Conservation (phyloP, 331 rosid genomes). For the Acacia pycnantha region DNA sequence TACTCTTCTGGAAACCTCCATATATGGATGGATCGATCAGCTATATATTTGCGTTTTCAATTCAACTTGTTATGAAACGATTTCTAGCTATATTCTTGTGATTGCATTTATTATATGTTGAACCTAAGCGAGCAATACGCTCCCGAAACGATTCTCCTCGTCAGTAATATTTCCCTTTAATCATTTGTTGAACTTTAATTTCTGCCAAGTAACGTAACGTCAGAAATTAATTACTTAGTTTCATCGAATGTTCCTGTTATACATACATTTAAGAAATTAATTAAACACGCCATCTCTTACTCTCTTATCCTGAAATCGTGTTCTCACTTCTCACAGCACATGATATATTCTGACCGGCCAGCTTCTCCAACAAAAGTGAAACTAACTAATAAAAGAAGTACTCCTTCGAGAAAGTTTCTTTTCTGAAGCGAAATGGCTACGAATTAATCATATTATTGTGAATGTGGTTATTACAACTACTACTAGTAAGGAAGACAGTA, state of each 20-base stretch:
- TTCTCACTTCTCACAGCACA: background rate
- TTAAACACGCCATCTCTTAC: background rate
- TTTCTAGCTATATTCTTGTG: conserved; percentile 36
- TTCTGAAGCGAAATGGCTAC: background rate
- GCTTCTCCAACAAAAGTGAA: background rate
- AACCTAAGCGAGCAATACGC: conserved; percentile 21
- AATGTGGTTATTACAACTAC: background rate
- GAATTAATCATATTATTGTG: background rate
- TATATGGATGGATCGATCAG: background rate
- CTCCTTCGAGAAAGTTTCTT: background rate
- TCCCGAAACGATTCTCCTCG: conserved; percentile 13
- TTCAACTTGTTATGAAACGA: conserved; percentile 19
- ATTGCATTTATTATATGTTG: conserved; percentile 43
- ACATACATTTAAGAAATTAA: conserved; percentile 15
- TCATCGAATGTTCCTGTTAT: conserved; percentile 15
- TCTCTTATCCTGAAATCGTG: conserved; percentile 1
- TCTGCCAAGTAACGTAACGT: background rate
- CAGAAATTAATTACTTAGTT: background rate
- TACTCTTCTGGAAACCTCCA: conserved; percentile 31
- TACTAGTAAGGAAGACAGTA: too few species aligned
- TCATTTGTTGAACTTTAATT: background rate
- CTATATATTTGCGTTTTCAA: conserved; percentile 25
- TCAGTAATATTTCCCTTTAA: background rate
- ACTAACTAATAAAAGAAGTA: background rate
- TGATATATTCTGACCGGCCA: background rate